Base-by-base conservation (phyloP, 169 alveolate species). In the Cryptosporidium viatorum region DNA sequence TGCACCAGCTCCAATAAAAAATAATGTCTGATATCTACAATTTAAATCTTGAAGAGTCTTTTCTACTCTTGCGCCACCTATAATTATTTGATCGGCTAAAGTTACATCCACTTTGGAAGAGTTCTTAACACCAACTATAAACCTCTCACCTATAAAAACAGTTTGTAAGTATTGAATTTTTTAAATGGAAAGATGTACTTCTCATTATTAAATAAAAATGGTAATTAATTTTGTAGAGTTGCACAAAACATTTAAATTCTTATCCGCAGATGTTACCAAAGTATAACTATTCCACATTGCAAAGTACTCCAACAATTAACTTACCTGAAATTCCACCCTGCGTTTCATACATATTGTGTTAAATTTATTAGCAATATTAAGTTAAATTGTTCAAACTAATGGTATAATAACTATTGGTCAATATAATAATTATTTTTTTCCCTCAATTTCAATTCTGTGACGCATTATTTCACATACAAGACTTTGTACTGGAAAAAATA, bases 11-110 rank as follows among this genome's bases (percentile, higher is more conserved):
- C 96, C 97, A 26, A 94, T 86, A 75, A 96, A 96, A 86, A 96
- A 96, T 39, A 96, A 91, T 3, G 97, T 94, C 84, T 95, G 98
- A 74, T 95, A 96, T 48, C 95, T 91, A 80, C 95, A 94, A 87
- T 95, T 95, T 84, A 96, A 75, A 80, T 94, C 92, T 91, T 94
- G 92, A 45, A 96, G 94, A n/a, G 97, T 92, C 85, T 94, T 94
- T 91, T 96, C 98, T 65, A 96, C 93, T 23, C 96, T 91, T 51
- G 96, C 97, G 23, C 97, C 98, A 26, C 98, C 97, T 52, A 94
- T 92, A 84, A 94, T 97, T 91, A 96, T 80, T 60, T 94, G 96
- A 52, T 89, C 94, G 2, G 93, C 94, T 8, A 89, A 52, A 16
- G 73, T 74, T 37, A 74, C 86, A 58, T 74, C 86, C 7, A 59